Conservation (phyloP, 805 yeast species). For the Wickerhamiella allomyrinae region DNA sequence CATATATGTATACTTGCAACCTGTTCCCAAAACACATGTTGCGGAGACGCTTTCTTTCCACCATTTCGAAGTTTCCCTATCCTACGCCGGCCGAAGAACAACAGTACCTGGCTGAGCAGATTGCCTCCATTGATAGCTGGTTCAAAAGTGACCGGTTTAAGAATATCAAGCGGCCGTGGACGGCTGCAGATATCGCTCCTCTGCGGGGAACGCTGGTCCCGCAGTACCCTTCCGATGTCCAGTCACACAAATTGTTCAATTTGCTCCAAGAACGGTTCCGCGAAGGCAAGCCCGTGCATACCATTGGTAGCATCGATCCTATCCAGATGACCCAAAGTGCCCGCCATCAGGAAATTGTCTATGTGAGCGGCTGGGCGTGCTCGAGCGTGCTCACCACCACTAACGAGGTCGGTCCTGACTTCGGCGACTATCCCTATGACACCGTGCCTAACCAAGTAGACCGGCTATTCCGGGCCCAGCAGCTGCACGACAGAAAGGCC, state of each 20-base stretch:
- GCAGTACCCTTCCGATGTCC: constrained; percentile 34
- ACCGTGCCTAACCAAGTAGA: constrained; percentile 58
- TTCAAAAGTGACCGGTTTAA: constrained; percentile 35
- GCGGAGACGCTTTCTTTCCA: constrained; percentile 2
- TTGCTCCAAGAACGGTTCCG: constrained; percentile 30
- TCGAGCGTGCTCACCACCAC: constrained; percentile 42
- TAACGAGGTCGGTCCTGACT: constrained; percentile 50
- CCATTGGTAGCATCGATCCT: constrained; percentile 50
- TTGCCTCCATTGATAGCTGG: constrained; percentile 32
- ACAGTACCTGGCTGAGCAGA: constrained; percentile 23
- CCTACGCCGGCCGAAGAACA: constrained; percentile 25
- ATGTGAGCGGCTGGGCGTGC: constrained; percentile 16
- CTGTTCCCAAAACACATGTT: background rate
- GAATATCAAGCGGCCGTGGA: constrained; percentile 37
- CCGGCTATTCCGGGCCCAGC: constrained; percentile 43
- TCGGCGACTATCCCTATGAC: constrained; percentile 56
- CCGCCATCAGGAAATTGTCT: constrained; percentile 27
- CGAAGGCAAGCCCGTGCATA: constrained; percentile 36
- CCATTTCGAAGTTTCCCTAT: constrained; percentile 22
- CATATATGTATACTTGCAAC: background rate
- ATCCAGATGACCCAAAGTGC: constrained; percentile 46
- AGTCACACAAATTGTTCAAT: constrained; percentile 38
- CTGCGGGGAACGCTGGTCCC: constrained; percentile 37
- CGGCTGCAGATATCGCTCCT: constrained; percentile 37
- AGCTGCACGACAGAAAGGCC: constrained; percentile 40